Base-by-base conservation (phyloP, 148 eudicot genomes). In the Rhododendron molle region DNA sequence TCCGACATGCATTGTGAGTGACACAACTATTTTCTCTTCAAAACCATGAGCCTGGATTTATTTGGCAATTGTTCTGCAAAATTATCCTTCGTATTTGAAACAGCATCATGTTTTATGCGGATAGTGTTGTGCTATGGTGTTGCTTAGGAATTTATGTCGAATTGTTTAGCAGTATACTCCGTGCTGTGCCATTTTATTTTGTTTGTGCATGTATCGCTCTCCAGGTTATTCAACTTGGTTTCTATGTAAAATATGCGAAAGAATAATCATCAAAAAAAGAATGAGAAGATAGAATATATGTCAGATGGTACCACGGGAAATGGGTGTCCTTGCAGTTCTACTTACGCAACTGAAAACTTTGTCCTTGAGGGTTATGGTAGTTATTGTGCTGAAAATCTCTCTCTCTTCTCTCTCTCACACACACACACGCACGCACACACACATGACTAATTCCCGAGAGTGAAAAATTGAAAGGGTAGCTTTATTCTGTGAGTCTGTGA, bases 1-100 rank as follows among this genome's bases (percentile, higher is more conserved):
- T 78, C 81, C 56, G n/a, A 78, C 81, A 78, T 78, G 58, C 81
- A 78, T 13, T 78, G 81, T 78, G 47, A 78, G 81, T n/a, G 30
- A 46, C 81, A 43, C 32, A 21, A 47, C 81, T n/a, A 20, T 79
- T 79, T 79, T 79, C 62, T 28, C 13, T 20, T 46, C 21, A 62
- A 40, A 69, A 69, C 0, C 5, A 69, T 8, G 76, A 62, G 49
- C 36, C 21, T 44, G 26, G 54, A 69, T 83, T 28, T 20, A 26
- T 46, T 26, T 46, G 56, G 34, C 34, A n/a, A 44, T 78, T 78
- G 15, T 44, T 78, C 54, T 46, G 56, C 81, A 26, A 62, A 47
- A 5, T 62, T 62, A n/a, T 44, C 73, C 78, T 26, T 43, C 44
- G 16, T 83, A 23, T 82, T n/a, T 58, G 28, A 14, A 38, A 38